Evolutionary conservation across 495 filamentous ascomycete species (phyloP).

Genomic region (Cercophora newfieldiana): DNA sequence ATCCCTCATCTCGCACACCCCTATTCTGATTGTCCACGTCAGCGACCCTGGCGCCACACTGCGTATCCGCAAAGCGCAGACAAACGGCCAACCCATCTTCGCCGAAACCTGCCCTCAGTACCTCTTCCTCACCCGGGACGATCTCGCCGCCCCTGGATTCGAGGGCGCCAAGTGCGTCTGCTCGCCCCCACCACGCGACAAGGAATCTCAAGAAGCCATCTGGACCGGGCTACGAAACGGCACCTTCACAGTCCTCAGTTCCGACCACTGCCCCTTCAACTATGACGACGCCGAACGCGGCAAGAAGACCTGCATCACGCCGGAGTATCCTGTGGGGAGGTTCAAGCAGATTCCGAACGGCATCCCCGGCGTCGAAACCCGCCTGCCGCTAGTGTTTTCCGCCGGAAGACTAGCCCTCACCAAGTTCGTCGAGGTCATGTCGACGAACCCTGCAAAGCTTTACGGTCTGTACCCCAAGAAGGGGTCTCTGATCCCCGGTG

Average conservation of each 20-base stretch:
- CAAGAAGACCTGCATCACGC: conserved; percentile 47
- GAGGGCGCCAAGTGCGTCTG: conserved; percentile 56
- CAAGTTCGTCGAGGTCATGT: conserved; percentile 60
- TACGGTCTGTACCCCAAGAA: conserved; percentile 60
- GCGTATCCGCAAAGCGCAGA: conserved; percentile 59
- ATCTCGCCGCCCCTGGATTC: conserved; percentile 52
- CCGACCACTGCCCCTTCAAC: conserved; percentile 58
- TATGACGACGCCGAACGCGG: conserved; percentile 50
- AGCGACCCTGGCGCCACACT: conserved; percentile 50
- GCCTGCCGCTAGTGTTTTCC: conserved; percentile 50
- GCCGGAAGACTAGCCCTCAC: conserved; percentile 50
- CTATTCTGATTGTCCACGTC: conserved; percentile 58
- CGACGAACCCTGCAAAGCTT: conserved; percentile 60
- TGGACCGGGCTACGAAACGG: conserved; percentile 49
- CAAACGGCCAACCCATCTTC: conserved; percentile 55
- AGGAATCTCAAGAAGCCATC: conserved; percentile 43
- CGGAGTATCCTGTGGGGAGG: conserved; percentile 46
- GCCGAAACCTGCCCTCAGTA: conserved; percentile 69
- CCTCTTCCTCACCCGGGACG: conserved; percentile 57
- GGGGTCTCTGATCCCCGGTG: conserved; percentile 55
- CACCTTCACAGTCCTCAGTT: conserved; percentile 55
- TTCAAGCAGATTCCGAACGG: conserved; percentile 61
- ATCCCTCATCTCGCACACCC: conserved; percentile 56
- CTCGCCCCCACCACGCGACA: conserved; percentile 45
- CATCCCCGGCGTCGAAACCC: conserved; percentile 60